Percentiles rank a stretch among this genome's conserved stretches.
These are phyloP conservation scores for Chlorella sp. DNA, from an alignment of 139 green algal species.

Conservation along the genomic window DNA sequence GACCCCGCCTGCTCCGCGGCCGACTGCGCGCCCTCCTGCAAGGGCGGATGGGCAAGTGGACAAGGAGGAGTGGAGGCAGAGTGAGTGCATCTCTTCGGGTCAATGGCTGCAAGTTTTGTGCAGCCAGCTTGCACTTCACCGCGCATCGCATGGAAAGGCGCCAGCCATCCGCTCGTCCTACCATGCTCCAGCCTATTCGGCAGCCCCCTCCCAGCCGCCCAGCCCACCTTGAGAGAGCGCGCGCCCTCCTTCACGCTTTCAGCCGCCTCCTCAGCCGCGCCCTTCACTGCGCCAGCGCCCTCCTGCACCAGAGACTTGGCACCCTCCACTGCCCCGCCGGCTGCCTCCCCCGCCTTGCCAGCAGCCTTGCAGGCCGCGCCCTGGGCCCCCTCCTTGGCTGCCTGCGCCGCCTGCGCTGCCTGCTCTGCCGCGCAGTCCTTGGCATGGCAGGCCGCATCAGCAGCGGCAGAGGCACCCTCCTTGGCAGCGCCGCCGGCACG, in stretches of 20 bases:
- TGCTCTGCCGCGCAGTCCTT: not conserved
- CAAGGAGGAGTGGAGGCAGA: no score
- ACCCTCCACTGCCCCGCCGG: not conserved
- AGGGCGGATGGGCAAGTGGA: no score
- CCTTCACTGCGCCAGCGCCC: not conserved
- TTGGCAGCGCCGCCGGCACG: not conserved
- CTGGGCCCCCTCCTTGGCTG: not conserved
- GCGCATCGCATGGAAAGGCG: no score
- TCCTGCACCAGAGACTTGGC: no score
- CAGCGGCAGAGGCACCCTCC: not conserved
- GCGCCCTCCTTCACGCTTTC: not conserved
- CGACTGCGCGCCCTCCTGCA: not conserved
- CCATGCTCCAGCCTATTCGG: no score
- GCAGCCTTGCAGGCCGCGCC: no score
- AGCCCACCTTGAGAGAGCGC: not conserved
- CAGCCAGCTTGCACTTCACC: no score
- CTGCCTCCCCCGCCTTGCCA: not conserved
- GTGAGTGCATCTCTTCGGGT: no score
- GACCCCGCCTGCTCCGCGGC: not conserved
- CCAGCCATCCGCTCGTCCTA: no score
- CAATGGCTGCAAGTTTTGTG: no score
- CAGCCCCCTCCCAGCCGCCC: not conserved
- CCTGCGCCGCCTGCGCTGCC: not conserved
- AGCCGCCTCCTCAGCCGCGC: not conserved
- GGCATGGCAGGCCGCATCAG: no score